These are phyloP conservation scores for Barnettozyma californica DNA, from an alignment of 805 yeast genomes.

Conservation along the genomic window DNA sequence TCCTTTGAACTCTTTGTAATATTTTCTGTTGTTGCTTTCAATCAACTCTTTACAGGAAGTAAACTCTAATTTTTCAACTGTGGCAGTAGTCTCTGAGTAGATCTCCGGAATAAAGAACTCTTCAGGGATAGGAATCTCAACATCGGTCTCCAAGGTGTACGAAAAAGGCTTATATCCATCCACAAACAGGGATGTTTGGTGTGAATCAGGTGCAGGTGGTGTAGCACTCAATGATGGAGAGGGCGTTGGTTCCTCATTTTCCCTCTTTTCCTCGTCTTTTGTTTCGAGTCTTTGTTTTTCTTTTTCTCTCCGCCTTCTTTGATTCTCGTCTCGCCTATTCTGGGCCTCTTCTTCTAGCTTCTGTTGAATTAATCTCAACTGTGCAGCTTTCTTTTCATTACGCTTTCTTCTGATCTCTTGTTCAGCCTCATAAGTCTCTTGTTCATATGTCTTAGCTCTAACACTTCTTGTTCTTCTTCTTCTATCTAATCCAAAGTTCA, in stretches of 20 bases:
- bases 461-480: conserved; percentile 3
- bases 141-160: conserved; percentile 14
- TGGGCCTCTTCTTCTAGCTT: conserved; percentile 3
- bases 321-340: conserved; percentile 1
- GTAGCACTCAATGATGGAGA: background rate
- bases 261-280: background rate
- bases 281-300: background rate
- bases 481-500: background rate
- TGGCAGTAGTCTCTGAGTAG: conserved; percentile 12
- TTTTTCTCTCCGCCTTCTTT: background rate
- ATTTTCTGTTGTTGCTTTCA: conserved; percentile 14
- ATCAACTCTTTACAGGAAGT: conserved; percentile 17
- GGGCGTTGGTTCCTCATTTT: background rate
- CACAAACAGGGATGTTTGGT: conserved; percentile 1
- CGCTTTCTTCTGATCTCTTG: conserved; percentile 4
- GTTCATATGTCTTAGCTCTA: conserved; percentile 6
- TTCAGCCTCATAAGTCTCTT: conserved; percentile 1
- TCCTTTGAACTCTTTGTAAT: conserved; percentile 27
- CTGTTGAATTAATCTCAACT: conserved; percentile 3
- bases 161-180: conserved; percentile 25
- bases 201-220: background rate
- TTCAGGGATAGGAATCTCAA: conserved; percentile 19
- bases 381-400: conserved; percentile 7
- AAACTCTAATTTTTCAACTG: conserved; percentile 18
- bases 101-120: conserved; percentile 31